Evolutionary conservation across 2,329 filamentous ascomycete species (phyloP), one percentile per base, ranked within the genome.

Genomic region (Xylariaceae sp.): DNA sequence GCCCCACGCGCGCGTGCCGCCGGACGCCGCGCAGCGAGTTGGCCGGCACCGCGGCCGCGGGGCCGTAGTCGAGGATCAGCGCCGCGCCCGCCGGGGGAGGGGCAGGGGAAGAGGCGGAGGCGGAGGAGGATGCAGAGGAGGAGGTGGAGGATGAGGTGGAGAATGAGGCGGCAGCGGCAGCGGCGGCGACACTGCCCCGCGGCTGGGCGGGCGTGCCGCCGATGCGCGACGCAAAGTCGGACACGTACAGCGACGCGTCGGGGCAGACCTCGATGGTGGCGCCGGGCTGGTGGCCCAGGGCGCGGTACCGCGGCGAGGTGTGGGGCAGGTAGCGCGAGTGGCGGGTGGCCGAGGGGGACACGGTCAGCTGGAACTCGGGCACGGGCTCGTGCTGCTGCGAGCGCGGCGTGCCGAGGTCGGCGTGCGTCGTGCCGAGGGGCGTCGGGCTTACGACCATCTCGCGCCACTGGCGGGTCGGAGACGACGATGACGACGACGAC

Each of bases 21-120:
- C 79, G 75, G 57, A 98, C 96, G 15, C 92, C 92, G 19, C 92
- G 83, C 15, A 98, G 72, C 0, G 88, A 93, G 67, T 94, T 94
- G 39, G 83, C 68, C 3, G 92, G 92, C 31, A 98, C 79, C 0
- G 67, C 83, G 48, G 78, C 69, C 3, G 77, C 60, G 4, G 90
- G 83, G 13, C 92, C 92, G 61, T 98, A 98, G 64, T 98, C 92
- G 29, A 98, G 77, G 47, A 98, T 86, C n/a, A 98, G 69, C 1
- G 90, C 92, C 7, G 89, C 92, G 31, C 92, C 92, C 1, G 79
- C 81, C 1, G 89, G 78, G 1, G 54, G 56, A 0, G 66, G 46
- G 8, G 8, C 12, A n/a, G n/a, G n/a, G n/a, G n/a, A n/a, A n/a
- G n/a, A n/a, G n/a, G n/a, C n/a, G n/a, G n/a, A n/a, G n/a, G n/a